These are phyloP conservation scores for Phlebiopsis flavidoalba DNA, from an alignment of 768 basidiomycete species.

Conservation along the genomic window DNA sequence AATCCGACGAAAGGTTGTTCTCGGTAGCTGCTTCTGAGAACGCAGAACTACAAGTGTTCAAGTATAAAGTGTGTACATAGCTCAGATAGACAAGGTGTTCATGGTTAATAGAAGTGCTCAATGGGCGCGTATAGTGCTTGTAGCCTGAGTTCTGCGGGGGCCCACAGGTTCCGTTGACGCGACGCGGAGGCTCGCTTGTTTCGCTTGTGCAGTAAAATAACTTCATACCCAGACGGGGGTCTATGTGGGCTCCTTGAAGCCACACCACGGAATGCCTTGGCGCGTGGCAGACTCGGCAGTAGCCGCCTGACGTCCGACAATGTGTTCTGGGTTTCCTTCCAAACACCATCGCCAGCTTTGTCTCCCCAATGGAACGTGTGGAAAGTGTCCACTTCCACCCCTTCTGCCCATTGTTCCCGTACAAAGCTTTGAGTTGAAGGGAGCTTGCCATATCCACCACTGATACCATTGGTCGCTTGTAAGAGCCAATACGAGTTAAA, in stretches of 20 bases:
- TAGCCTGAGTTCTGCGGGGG: too few species aligned
- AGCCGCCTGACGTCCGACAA: constrained; percentile 33
- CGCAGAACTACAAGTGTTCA: too few species aligned
- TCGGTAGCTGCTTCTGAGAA: too few species aligned
- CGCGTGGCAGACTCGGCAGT: constrained; percentile 34
- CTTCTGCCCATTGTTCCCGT: constrained; percentile 39
- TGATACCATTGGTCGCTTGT: constrained; percentile 10
- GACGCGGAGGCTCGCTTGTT: neutral
- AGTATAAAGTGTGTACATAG: too few species aligned
- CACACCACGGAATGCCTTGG: constrained; percentile 24
- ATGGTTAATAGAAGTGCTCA: too few species aligned
- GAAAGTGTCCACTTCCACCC: constrained; percentile 46
- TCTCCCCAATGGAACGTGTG: constrained; percentile 50
- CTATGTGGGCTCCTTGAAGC: neutral
- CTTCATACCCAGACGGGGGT: neutral
- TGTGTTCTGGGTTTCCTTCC: constrained; percentile 30
- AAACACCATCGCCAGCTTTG: constrained; percentile 26
- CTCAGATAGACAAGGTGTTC: too few species aligned
- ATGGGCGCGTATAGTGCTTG: too few species aligned
- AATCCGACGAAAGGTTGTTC: too few species aligned
- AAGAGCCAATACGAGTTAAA: neutral
- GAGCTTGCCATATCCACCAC: constrained; percentile 47
- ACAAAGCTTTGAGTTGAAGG: constrained; percentile 43
- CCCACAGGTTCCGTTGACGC: too few species aligned
- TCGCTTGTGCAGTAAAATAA: neutral